These are phyloP conservation scores for Pisolithus tinctorius DNA, from an alignment of 768 basidiomycete genomes.

Conservation along the genomic window DNA sequence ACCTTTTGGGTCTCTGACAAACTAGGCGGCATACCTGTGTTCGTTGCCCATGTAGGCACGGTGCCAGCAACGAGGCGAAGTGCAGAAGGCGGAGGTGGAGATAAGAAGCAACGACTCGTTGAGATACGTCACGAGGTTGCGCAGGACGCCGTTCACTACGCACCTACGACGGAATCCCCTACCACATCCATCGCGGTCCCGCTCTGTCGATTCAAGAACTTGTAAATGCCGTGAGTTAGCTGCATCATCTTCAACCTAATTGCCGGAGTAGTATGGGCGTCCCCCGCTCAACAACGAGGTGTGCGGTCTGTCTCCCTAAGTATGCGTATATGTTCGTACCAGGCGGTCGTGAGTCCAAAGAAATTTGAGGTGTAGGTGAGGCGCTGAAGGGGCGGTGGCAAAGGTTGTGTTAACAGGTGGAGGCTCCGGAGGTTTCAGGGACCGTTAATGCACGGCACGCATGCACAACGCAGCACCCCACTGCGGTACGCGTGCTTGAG, in stretches of 20 bases:
- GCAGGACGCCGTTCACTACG: not conserved
- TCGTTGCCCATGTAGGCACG: not conserved
- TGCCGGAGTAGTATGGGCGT: not conserved
- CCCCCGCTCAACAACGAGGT: no score
- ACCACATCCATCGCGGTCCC: not conserved
- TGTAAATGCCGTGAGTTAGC: not conserved
- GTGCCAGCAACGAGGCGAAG: not conserved
- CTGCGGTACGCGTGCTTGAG: not conserved
- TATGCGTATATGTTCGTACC: no score
- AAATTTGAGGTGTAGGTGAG: no score
- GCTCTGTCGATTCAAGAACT: constrained; percentile 1
- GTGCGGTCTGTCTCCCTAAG: no score
- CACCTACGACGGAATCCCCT: not conserved
- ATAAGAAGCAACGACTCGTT: not conserved
- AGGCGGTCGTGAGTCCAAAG: no score
- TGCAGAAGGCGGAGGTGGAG: not conserved
- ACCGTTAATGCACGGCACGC: no score
- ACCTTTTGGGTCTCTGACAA: not conserved
- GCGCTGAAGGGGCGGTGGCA: not conserved
- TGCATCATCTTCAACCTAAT: not conserved
- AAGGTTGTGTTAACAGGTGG: not conserved
- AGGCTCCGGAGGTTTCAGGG: not conserved
- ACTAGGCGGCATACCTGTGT: not conserved
- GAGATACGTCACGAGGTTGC: not conserved
- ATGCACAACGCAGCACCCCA: not conserved